Percentiles rank a stretch among this genome's conserved stretches.
phyloP scores from a whole-genome alignment of 305 asterid species.

The Fraxinus angustifolia region DNA sequence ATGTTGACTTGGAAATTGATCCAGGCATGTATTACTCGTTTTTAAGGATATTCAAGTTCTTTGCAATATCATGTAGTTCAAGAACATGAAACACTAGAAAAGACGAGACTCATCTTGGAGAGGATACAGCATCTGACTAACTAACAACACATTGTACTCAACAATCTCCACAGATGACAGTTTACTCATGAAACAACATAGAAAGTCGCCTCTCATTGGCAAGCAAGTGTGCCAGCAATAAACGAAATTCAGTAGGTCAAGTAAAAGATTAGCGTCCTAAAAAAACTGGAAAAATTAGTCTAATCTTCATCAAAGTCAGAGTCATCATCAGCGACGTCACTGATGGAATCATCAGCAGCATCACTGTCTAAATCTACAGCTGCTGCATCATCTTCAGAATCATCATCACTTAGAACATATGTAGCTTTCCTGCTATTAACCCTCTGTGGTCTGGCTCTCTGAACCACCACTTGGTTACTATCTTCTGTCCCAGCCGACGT shows the following conservation, averaged over 20 bases:
- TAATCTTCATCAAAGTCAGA: constrained; percentile 48
- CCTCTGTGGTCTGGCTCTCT: constrained; percentile 56
- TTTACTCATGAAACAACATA: not conserved
- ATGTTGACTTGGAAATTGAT: not conserved
- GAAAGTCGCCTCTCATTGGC: not conserved
- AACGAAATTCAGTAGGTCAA: not conserved
- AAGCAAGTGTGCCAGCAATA: not conserved
- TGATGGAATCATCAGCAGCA: constrained; percentile 22
- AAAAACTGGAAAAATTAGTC: constrained; percentile 14
- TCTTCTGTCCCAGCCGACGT: constrained; percentile 39
- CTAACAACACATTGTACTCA: not conserved
- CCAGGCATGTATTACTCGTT: not conserved
- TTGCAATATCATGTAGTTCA: not conserved
- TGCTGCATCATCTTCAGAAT: constrained; percentile 43
- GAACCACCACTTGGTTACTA: constrained; percentile 33
- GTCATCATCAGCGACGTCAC: constrained; percentile 23
- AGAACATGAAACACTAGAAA: not conserved
- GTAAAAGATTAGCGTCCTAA: not conserved
- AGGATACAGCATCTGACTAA: not conserved
- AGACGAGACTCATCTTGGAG: not conserved
- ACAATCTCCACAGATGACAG: not conserved
- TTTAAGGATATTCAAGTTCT: not conserved
- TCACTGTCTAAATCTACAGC: constrained; percentile 30
- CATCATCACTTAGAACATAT: constrained; percentile 60
- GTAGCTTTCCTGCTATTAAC: constrained; percentile 33